Percentiles rank a stretch among this genome's conserved stretches.
These are phyloP conservation scores for Mollisia scopiformis DNA, from an alignment of 2,329 filamentous ascomycete genomes.

Conservation along the genomic window DNA sequence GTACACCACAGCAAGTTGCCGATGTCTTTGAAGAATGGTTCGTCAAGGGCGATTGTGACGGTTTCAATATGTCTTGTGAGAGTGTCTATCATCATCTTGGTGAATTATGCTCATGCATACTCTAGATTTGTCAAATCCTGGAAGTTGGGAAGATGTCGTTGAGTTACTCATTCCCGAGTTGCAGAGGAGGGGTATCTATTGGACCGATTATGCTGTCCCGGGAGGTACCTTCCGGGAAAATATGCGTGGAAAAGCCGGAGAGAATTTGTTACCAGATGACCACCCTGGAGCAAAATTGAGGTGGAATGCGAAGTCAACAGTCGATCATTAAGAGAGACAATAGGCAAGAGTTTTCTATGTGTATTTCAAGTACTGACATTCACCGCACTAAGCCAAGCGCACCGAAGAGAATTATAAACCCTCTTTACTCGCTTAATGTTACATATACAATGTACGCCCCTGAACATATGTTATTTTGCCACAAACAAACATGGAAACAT, in stretches of 20 bases:
- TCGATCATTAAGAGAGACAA: too few relatives aligned
- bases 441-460: too few relatives aligned
- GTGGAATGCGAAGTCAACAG: not conserved
- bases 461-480: too few relatives aligned
- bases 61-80: conserved; percentile 68
- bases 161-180: conserved; percentile 68
- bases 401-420: too few relatives aligned
- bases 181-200: conserved; percentile 56
- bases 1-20: conserved; percentile 59
- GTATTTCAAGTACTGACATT: too few relatives aligned
- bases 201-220: conserved; percentile 50
- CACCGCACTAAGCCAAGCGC: too few relatives aligned
- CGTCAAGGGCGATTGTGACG: conserved; percentile 69
- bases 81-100: not conserved
- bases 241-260: conserved; percentile 52
- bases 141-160: conserved; percentile 66
- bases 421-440: too few relatives aligned
- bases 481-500: too few relatives aligned
- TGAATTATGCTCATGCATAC: conserved; percentile 37
- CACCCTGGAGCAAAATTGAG: not conserved
- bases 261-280: not conserved
- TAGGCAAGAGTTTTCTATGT: too few relatives aligned
- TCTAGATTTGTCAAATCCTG: conserved; percentile 67
- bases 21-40: conserved; percentile 71
- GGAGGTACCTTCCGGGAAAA: conserved; percentile 63